Conservation (phyloP, 495 filamentous ascomycete species). For the Geoglossum glabrum region DNA sequence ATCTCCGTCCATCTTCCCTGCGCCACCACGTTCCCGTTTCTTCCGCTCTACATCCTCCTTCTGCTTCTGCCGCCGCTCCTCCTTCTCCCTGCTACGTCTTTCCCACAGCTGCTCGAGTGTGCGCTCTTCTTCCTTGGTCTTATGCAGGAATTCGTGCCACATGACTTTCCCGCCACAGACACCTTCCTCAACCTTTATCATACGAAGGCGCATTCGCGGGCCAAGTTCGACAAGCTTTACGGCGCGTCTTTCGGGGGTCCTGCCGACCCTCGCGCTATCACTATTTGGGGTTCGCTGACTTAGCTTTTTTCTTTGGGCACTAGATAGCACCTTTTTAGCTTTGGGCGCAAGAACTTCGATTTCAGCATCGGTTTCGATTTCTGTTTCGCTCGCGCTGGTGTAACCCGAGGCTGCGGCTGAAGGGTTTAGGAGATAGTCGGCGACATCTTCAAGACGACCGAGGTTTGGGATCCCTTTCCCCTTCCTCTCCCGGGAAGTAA, state of each 20-base stretch:
- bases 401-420: slow-evolving; percentile 62
- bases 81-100: slow-evolving; percentile 43
- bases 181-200: slow-evolving; percentile 94
- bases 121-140: slow-evolving; percentile 55
- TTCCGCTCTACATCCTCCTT: slow-evolving; percentile 12
- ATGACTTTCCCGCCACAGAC: slow-evolving; percentile 78
- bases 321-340: slow-evolving; percentile 39
- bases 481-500: slow-evolving; percentile 29
- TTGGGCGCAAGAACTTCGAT: slow-evolving; percentile 69
- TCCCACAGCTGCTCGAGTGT: slow-evolving; percentile 68
- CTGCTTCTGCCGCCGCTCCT: slow-evolving; percentile 24
- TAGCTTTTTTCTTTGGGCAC: slow-evolving; percentile 16
- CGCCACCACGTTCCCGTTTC: neutral
- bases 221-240: slow-evolving; percentile 86
- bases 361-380: slow-evolving; percentile 85
- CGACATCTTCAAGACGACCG: slow-evolving; percentile 75
- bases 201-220: slow-evolving; percentile 67
- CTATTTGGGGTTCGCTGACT: slow-evolving; percentile 11
- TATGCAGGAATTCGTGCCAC: slow-evolving; percentile 90
- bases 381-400: slow-evolving; percentile 78
- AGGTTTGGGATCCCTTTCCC: slow-evolving; percentile 67
- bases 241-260: slow-evolving; percentile 52
- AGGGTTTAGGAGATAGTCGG: slow-evolving; percentile 78
- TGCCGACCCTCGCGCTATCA: slow-evolving; percentile 5
- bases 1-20: neutral